Base-by-base conservation (phyloP, 1,139 yeast genomes). In the Nakaseomyces nivariensis region DNA sequence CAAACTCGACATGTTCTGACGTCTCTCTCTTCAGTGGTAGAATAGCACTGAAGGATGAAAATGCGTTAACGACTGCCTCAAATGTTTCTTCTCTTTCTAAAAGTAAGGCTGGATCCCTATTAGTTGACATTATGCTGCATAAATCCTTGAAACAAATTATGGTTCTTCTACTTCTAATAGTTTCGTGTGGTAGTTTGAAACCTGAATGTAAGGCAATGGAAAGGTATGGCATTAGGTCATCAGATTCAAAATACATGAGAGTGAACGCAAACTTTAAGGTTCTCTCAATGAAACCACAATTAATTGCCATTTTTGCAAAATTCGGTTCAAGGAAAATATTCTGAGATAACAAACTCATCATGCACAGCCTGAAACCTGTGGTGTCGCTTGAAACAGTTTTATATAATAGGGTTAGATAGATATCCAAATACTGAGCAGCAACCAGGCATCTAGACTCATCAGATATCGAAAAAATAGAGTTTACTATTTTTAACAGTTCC, bases 1-100 rank as follows among this genome's bases (percentile, higher is more conserved):
- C 98, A 62, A 85, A 92, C 62, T 90, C 97, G 10, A 92, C 88
- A 64, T 92, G 98, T 52, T 79, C 81, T 11, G 77, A 74, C n/a
- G 80, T 78, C 61, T 88, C 96, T 54, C 97, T 74, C 56, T 75
- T 77, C 59, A 88, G 70, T 0, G 85, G 83, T 0, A 95, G 85
- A 48, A 81, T 76, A 3, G 95, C 94, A 65, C 90, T 96, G 62
- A 90, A 88, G 29, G 71, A 27, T 77, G 73, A 48, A 85, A 66
- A 48, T 82, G 77, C 61, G 81, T 92, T 54, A 82, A 79, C 3
- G 82, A 77, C 58, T 72, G 79, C 55, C 1, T 68, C 59, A 24
- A 78, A 64, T 25, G 71, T 69, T 10, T 59, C 49, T 4, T 53
- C 50, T 26, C 58, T 53, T 67, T 76, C 67, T 3, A 81, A 73